Evolutionary conservation across 2,329 filamentous ascomycete species (phyloP).

Genomic region (Ascochyta koolunga): DNA sequence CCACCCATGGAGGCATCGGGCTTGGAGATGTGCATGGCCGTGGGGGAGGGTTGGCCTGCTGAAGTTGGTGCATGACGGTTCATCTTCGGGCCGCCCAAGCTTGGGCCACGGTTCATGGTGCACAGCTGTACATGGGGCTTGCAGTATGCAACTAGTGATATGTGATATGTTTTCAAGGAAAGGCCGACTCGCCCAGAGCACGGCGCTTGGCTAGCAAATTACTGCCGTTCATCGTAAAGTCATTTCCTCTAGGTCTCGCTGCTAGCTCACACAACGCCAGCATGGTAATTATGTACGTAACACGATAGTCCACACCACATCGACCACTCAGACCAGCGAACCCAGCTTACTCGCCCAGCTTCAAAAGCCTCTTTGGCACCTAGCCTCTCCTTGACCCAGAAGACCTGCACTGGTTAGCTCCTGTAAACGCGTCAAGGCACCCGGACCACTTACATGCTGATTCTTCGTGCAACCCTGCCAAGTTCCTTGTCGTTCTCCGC

Average conservation of each 20-base stretch:
- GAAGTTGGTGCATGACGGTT: slow-evolving; percentile 33
- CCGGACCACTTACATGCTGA: slow-evolving; percentile 86
- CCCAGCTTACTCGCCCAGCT: slow-evolving; percentile 15
- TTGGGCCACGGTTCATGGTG: slow-evolving; percentile 1
- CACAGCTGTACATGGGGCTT: background rate
- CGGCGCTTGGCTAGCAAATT: slow-evolving; percentile 35
- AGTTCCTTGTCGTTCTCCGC: slow-evolving; percentile 91
- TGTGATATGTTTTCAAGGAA: slow-evolving; percentile 31
- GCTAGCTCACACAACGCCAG: slow-evolving; percentile 14
- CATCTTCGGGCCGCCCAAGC: slow-evolving; percentile 30
- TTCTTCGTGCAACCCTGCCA: slow-evolving; percentile 83
- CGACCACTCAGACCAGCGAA: slow-evolving; percentile 7
- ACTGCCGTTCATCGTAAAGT: slow-evolving; percentile 38
- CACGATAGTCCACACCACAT: slow-evolving; percentile 12
- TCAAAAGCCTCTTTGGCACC: slow-evolving; percentile 27
- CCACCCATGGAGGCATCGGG: slow-evolving; percentile 53
- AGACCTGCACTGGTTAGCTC: slow-evolving; percentile 44
- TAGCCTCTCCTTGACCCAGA: slow-evolving; percentile 47
- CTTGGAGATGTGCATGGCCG: slow-evolving; percentile 37
- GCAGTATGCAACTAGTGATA: slow-evolving; percentile 20
- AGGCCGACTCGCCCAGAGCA: slow-evolving; percentile 27
- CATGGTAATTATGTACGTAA: slow-evolving; percentile 10
- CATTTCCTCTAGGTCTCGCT: slow-evolving; percentile 35
- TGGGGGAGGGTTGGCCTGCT: slow-evolving; percentile 19
- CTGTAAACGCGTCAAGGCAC: background rate